Percentiles rank a stretch among this genome's conserved stretches.
phyloP scores from a whole-genome alignment of 768 basidiomycete species.

The Sporobolomyces phaffii region DNA sequence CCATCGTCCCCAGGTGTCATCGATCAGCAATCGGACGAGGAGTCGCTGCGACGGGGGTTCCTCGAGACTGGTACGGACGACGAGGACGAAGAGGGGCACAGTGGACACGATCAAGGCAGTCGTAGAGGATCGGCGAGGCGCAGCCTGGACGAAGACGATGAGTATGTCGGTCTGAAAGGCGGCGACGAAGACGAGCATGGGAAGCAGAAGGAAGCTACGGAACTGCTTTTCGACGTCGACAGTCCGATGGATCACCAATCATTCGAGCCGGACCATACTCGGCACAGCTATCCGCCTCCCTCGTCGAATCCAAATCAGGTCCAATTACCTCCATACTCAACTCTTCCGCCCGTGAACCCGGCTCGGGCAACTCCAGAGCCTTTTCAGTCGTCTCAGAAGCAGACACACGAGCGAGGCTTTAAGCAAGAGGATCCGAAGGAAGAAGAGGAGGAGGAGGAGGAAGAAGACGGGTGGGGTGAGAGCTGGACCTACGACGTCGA shows the following conservation, averaged over 20 bases:
- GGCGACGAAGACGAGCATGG: conserved; percentile 15
- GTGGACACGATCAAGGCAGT: background rate
- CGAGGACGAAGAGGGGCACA: conserved; percentile 1
- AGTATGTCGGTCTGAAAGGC: conserved; percentile 12
- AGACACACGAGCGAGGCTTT: background rate
- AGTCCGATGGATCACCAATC: background rate
- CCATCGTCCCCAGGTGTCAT: background rate
- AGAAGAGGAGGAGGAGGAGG: background rate
- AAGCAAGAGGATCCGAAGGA: background rate
- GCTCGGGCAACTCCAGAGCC: too few species aligned
- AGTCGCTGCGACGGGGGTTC: conserved; percentile 26
- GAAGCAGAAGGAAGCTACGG: background rate
- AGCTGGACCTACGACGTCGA: conserved; percentile 13
- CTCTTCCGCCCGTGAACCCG: background rate
- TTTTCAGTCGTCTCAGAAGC: background rate
- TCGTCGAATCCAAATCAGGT: background rate
- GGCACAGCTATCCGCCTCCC: conserved; percentile 2
- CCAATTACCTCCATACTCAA: conserved; percentile 13
- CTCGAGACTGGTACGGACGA: conserved; percentile 33
- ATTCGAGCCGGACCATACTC: background rate
- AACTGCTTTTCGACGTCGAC: conserved; percentile 13
- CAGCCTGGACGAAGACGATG: background rate
- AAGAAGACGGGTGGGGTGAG: conserved; percentile 28
- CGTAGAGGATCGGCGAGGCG: background rate
- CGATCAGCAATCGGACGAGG: conserved; percentile 18